phyloP scores from a whole-genome alignment of 768 basidiomycete species.

The Coprinellus micaceus region DNA sequence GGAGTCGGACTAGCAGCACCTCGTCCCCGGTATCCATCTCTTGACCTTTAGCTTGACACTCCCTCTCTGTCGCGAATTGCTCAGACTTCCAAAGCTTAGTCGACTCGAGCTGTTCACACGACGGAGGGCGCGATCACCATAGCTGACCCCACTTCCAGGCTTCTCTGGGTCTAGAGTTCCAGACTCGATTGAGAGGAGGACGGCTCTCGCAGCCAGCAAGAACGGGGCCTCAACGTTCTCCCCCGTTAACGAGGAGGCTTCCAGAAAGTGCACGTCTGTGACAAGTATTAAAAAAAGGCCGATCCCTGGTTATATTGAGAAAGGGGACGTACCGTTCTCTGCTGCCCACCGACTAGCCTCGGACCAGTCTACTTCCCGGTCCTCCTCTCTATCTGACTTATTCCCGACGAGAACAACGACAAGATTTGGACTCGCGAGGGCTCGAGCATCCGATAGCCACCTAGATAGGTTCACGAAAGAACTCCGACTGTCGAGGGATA shows the following conservation, averaged over 20 bases:
- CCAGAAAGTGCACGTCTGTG: conserved; percentile 87
- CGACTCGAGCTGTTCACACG: conserved; percentile 90
- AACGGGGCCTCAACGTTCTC: conserved; percentile 96
- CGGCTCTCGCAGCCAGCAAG: conserved; percentile 78
- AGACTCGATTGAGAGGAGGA: conserved; percentile 87
- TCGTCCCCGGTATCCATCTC: conserved; percentile 59
- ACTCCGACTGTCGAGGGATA: conserved; percentile 57
- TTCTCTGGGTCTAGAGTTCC: conserved; percentile 90
- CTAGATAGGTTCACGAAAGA: conserved; percentile 80
- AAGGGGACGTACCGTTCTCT: conserved; percentile 68
- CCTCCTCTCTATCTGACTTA: conserved; percentile 92
- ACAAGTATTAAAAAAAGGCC: conserved; percentile 9
- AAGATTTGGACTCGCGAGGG: conserved; percentile 87
- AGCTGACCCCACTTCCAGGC: conserved; percentile 92
- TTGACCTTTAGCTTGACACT: conserved; percentile 59
- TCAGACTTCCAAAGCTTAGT: conserved; percentile 80
- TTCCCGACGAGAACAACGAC: conserved; percentile 91
- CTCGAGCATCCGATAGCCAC: conserved; percentile 93
- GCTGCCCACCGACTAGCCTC: conserved; percentile 96
- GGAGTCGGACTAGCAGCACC: conserved; percentile 50
- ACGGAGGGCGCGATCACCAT: conserved; percentile 89
- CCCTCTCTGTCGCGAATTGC: conserved; percentile 58
- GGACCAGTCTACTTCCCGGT: conserved; percentile 91
- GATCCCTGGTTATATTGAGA: not conserved
- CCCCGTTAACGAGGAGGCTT: conserved; percentile 87